These are phyloP conservation scores for Cicer bijugum DNA, from an alignment of 306 rosid species.

Conservation along the genomic window DNA sequence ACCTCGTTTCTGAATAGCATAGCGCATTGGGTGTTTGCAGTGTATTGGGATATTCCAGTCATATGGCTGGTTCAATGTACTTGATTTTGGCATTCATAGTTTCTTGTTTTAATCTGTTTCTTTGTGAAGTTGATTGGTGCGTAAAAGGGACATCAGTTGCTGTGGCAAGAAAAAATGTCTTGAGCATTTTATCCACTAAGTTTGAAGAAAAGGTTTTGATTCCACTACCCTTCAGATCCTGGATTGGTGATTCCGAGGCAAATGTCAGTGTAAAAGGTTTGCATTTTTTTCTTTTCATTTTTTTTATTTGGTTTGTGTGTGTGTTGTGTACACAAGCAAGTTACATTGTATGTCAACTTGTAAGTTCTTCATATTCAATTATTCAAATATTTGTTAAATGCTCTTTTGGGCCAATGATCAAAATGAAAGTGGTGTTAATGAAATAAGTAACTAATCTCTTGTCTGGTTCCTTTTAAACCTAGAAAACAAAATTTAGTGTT, in stretches of 20 bases:
- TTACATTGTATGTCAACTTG: not conserved
- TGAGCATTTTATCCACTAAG: conserved; percentile 67
- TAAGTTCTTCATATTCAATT: not conserved
- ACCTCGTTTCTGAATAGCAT: conserved; percentile 6
- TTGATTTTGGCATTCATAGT: conserved; percentile 36
- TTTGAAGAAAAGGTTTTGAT: conserved; percentile 67
- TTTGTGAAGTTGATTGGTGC: conserved; percentile 77
- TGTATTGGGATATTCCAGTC: conserved; percentile 26
- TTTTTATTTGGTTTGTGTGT: not conserved
- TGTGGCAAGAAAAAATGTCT: conserved; percentile 66
- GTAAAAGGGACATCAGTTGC: conserved; percentile 68
- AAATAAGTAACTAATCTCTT: conserved; percentile 1
- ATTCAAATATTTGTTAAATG: conserved; percentile 18
- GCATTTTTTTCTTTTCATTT: conserved; percentile 12
- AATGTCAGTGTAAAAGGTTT: conserved; percentile 63
- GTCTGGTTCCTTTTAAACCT: not conserved
- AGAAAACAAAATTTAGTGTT: conserved; percentile 20
- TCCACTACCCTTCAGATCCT: conserved; percentile 53
- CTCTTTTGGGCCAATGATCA: not conserved
- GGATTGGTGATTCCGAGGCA: conserved; percentile 54
- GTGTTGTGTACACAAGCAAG: not conserved
- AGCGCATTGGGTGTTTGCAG: not conserved
- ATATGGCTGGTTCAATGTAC: conserved; percentile 13
- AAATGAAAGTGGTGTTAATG: not conserved
- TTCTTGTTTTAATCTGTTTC: conserved; percentile 35